Evolutionary conservation across 164 flowering plant species (phyloP).

Genomic region (Chimonanthus salicifolius): DNA sequence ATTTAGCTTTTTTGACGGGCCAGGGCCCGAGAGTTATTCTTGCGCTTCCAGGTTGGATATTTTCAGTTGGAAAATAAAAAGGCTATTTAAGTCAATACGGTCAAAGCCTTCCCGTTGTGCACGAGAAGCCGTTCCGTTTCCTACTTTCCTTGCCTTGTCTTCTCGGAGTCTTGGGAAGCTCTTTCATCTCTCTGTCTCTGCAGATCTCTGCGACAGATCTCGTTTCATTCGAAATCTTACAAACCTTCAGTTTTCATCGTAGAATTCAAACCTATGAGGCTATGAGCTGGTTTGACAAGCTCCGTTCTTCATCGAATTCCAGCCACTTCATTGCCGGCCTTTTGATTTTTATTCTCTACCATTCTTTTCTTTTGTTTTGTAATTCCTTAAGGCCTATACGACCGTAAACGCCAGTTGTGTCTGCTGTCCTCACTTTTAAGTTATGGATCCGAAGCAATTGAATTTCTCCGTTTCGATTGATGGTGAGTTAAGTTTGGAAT

Average conservation of each 20-base stretch:
- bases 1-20: no score
- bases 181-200: background rate
- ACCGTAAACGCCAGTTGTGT: slow-evolving; percentile 21
- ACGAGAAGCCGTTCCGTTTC: background rate
- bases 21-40: no score
- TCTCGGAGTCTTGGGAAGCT: background rate
- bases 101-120: background rate
- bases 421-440: background rate
- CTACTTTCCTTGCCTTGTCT: background rate
- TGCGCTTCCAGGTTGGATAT: no score
- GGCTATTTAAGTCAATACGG: background rate
- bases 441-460: slow-evolving; percentile 21
- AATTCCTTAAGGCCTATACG: slow-evolving; percentile 65
- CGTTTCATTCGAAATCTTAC: background rate
- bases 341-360: slow-evolving; percentile 60
- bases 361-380: slow-evolving; percentile 52
- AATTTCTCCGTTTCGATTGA: slow-evolving; percentile 8
- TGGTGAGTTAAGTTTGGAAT: slow-evolving; percentile 14
- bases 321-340: slow-evolving; percentile 79
- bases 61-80: no score
- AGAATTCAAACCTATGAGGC: background rate
- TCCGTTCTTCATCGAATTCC: slow-evolving; percentile 51
- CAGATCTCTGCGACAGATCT: background rate
- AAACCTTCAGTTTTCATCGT: background rate
- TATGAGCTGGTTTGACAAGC: slow-evolving; percentile 65